Percentiles rank a stretch among this genome's conserved stretches.
Conservation (phyloP, 192 early-diverging fungal species). For the Podochytrium sp. region DNA sequence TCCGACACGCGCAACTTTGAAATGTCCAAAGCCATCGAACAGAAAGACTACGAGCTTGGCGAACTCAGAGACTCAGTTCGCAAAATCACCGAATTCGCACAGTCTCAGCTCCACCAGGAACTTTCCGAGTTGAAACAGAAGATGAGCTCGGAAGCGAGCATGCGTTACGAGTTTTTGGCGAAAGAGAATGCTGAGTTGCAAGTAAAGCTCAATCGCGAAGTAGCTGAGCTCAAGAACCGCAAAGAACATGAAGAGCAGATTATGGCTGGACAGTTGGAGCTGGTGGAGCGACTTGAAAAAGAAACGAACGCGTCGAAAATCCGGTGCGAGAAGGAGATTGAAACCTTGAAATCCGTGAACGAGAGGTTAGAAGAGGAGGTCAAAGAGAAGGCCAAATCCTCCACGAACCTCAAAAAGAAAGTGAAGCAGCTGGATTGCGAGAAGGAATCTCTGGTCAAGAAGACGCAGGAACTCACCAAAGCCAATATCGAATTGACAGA, state of each 20-base stretch:
- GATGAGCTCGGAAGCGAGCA: slow-evolving; percentile 13
- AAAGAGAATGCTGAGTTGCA: slow-evolving; percentile 33
- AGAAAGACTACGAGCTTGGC: slow-evolving; percentile 24
- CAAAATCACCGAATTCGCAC: slow-evolving; percentile 20
- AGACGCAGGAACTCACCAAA: background rate
- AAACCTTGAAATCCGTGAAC: slow-evolving; percentile 1
- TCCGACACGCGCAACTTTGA: slow-evolving; percentile 16
- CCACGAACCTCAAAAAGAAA: slow-evolving; percentile 30
- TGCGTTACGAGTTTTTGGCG: slow-evolving; percentile 13
- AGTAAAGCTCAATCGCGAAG: slow-evolving; percentile 24
- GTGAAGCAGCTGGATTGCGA: slow-evolving; percentile 36
- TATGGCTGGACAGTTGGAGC: slow-evolving; percentile 31
- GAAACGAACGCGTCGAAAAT: slow-evolving; percentile 27
- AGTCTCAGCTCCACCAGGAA: slow-evolving; percentile 27
- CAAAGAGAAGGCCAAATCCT: slow-evolving; percentile 33
- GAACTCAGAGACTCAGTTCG: slow-evolving; percentile 29
- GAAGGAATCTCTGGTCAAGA: slow-evolving; percentile 16
- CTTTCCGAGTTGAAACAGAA: slow-evolving; percentile 29
- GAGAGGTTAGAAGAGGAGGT: slow-evolving; percentile 28
- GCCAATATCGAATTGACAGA: background rate
- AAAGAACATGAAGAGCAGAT: slow-evolving; percentile 34
- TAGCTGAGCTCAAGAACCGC: slow-evolving; percentile 26
- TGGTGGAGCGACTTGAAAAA: slow-evolving; percentile 39
- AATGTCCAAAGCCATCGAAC: slow-evolving; percentile 21
- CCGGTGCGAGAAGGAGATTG: slow-evolving; percentile 37